These are phyloP conservation scores for Rasamsonia emersonii DNA, from an alignment of 2,329 filamentous ascomycete genomes.

Conservation along the genomic window DNA sequence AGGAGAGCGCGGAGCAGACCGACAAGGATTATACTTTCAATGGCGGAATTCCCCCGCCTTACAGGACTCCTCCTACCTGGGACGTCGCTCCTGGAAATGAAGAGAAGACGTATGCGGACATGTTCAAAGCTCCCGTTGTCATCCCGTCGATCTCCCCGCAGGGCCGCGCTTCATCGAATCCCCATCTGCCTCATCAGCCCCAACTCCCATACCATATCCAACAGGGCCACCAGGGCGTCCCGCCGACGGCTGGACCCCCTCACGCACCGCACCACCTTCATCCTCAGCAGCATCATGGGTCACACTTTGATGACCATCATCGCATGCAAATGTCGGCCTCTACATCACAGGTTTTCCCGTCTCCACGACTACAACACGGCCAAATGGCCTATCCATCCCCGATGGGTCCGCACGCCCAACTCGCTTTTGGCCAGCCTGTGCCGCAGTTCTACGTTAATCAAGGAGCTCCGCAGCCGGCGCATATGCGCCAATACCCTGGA, in stretches of 20 bases:
- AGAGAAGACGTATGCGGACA: constrained; percentile 70
- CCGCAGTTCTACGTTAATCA: constrained; percentile 63
- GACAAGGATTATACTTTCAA: constrained; percentile 62
- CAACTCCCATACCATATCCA: constrained; percentile 78
- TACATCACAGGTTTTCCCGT: constrained; percentile 75
- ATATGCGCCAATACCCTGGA: constrained; percentile 63
- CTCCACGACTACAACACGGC: constrained; percentile 63
- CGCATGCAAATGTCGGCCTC: constrained; percentile 80
- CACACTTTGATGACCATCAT: constrained; percentile 70
- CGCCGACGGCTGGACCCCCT: constrained; percentile 61
- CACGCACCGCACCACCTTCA: constrained; percentile 73
- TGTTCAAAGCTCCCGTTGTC: constrained; percentile 62
- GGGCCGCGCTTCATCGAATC: constrained; percentile 53
- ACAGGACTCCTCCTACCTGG: constrained; percentile 80
- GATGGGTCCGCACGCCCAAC: constrained; percentile 60
- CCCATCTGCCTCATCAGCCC: constrained; percentile 71
- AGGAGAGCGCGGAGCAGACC: constrained; percentile 46
- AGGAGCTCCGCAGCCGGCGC: constrained; percentile 60
- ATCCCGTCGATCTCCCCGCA: constrained; percentile 59
- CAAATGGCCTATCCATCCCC: constrained; percentile 61
- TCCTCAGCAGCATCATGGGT: constrained; percentile 62
- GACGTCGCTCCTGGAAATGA: constrained; percentile 59
- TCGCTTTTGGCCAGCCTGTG: constrained; percentile 64
- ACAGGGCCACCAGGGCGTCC: constrained; percentile 59
- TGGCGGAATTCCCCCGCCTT: constrained; percentile 74